phyloP scores from a whole-genome alignment of 1,284 basidiomycete genomes.

The Tilletia walkeri region DNA sequence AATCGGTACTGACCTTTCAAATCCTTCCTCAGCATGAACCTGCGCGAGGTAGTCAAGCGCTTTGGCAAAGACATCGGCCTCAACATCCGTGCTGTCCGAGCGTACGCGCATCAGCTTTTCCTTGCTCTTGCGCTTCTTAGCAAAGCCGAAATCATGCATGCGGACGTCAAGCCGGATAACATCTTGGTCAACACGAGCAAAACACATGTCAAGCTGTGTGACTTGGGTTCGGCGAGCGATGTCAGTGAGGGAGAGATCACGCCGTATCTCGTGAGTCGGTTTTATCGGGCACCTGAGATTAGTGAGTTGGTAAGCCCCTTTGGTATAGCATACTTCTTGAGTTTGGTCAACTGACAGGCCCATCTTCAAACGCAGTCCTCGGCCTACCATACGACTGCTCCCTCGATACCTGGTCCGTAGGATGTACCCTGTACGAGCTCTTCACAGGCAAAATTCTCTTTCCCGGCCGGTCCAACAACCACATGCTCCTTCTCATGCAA shows the following conservation, averaged over 20 bases:
- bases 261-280: slow-evolving; percentile 94
- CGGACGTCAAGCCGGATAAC: slow-evolving; percentile 69
- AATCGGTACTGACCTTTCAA: background rate
- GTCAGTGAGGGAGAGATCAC: slow-evolving; percentile 86
- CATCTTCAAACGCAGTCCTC: slow-evolving; percentile 65
- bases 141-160: slow-evolving; percentile 91
- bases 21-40: slow-evolving; percentile 71
- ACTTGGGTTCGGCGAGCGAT: slow-evolving; percentile 92
- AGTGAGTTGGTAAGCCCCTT: slow-evolving; percentile 63
- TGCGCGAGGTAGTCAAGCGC: slow-evolving; percentile 96
- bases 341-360: background rate
- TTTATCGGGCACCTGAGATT: slow-evolving; percentile 98
- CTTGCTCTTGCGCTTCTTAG: slow-evolving; percentile 78
- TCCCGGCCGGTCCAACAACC: slow-evolving; percentile 93
- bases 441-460: slow-evolving; percentile 99
- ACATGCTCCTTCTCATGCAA: slow-evolving; percentile 77
- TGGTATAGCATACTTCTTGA: too few relatives aligned
- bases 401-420: slow-evolving; percentile 94
- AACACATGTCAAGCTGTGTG: slow-evolving; percentile 88
- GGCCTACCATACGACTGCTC: slow-evolving; percentile 91
- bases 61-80: slow-evolving; percentile 98
- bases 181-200: slow-evolving; percentile 75
- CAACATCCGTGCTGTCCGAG: slow-evolving; percentile 92
- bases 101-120: slow-evolving; percentile 95
- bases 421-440: slow-evolving; percentile 94